Conservation (phyloP, 1,139 yeast species). For the Candida sp. region DNA sequence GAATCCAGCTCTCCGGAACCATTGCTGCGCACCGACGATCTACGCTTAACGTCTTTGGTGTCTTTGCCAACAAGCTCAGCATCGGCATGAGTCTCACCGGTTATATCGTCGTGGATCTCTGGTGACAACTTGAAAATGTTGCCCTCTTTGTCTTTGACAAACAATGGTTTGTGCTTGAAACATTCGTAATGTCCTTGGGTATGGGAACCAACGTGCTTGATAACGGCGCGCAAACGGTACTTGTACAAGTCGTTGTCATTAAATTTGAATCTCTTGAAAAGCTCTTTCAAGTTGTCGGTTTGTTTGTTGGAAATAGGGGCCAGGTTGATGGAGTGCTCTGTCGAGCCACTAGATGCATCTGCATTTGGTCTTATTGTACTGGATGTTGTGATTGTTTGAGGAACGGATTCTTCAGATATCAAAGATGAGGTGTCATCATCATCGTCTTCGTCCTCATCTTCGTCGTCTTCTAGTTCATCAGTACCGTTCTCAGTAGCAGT, state of each 20-base stretch:
- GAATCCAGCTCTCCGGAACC: slow-evolving; percentile 16
- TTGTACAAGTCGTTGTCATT: slow-evolving; percentile 49
- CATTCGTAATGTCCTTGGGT: slow-evolving; percentile 91
- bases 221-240: slow-evolving; percentile 71
- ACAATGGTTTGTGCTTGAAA: slow-evolving; percentile 69
- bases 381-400: slow-evolving; percentile 15
- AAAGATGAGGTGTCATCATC: slow-evolving; percentile 16
- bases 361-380: slow-evolving; percentile 12
- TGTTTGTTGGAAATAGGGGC: slow-evolving; percentile 47
- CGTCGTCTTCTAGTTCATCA: slow-evolving; percentile 24
- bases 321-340: slow-evolving; percentile 24
- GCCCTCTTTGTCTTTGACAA: slow-evolving; percentile 54
- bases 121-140: slow-evolving; percentile 53
- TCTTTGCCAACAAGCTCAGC: neutral
- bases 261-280: slow-evolving; percentile 45
- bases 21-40: slow-evolving; percentile 9
- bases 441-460: slow-evolving; percentile 12
- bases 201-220: slow-evolving; percentile 90
- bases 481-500: slow-evolving; percentile 19
- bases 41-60: neutral
- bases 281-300: slow-evolving; percentile 39
- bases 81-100: slow-evolving; percentile 17
- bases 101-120: slow-evolving; percentile 36
- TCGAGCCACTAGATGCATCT: slow-evolving; percentile 2
- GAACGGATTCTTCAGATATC: slow-evolving; percentile 15